Evolutionary conservation across 345 rosid species (phyloP), one percentile per base, ranked within the genome.

Genomic region (Eutrema yunnanense): DNA sequence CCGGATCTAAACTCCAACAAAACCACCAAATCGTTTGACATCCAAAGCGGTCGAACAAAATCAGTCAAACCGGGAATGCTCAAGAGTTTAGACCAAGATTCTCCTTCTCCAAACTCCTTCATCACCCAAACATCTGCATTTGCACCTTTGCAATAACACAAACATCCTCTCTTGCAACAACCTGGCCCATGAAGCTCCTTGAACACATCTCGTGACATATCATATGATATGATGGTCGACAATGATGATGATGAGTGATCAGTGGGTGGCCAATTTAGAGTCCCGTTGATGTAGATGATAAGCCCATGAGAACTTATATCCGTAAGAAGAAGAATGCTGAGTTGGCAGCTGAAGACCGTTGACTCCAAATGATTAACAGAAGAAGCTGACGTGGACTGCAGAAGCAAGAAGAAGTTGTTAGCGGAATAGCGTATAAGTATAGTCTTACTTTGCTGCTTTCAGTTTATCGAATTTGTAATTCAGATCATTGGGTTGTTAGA

Each of bases 1-100:
- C 81, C 81, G 46, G 74, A 72, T 62, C 78, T 78, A 38, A 73
- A 72, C 62, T 78, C 81, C 67, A 81, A 14, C 9, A 78, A 50
- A 69, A 76, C 53, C 34, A 75, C 68, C 5, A 59, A 73, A 52
- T 56, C 55, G 2, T 22, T 66, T 27, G 82, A 83, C 46, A 62
- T 68, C 78, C 78, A 70, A 4, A 57, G 19, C 8, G 72, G 79
- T 38, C 57, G 5, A 59, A 51, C 61, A 73, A 61, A 73, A 2
- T 78, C 78, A 22, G 65, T 73, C 3, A 78, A 67, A 19, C 68
- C 50, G 3, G 73, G 71, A 55, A 83, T 49, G 48, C 57, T 69
- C 57, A 70, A 53, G 44, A 79, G 13, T 38, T 70, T 81, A 47
- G 12, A 76, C 80, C 79, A 70, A 6, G 82, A 69, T 3, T 47